Evolutionary conservation across 1,139 yeast species (phyloP), one percentile per base, ranked within the genome.

Genomic region (Kluyveromyces marxianus): DNA sequence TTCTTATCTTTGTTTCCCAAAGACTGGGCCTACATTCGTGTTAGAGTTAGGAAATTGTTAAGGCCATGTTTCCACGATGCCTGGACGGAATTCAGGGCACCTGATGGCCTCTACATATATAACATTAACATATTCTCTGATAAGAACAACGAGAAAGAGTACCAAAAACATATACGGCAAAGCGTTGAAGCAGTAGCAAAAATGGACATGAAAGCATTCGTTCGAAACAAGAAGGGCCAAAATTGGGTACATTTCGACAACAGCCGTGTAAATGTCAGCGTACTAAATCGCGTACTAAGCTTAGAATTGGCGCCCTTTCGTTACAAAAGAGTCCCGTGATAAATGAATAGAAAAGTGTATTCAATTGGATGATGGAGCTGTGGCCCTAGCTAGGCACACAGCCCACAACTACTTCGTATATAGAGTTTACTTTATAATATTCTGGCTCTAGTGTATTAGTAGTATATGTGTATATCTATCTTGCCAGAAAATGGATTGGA

Each of bases 51-150:
- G 10, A 65, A 71, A 41, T 74, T 70, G 31, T 64, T 58, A 62
- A 71, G 62, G 62, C 67, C 48, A 7, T 50, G 60, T 3, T 62
- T 72, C 35, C 55, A 62, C 47, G 49, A 60, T 25, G 53, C 59
- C 8, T 68, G 68, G 58, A 50, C 50, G 8, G 34, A 40, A 4
- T 41, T 53, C 25, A 51, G 48, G 2, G 67, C 65, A 0, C 46
- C 45, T 8, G 79, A 75, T 54, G 83, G 83, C 0, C 55, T 76
- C 4, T 83, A 75, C 53, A 60, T 68, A 36, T 69, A 75, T 47
- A 55, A 61, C 7, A 57, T 72, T 24, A 48, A 51, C 6, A 53
- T 65, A 10, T 68, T 71, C 3, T 83, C 85, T 0, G 63, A 64
- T 0, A 55, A 57, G 1, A 50, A 53, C 1, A 76, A 74, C 24